Evolutionary conservation across 2,329 filamentous ascomycete genomes (phyloP), one percentile per base, ranked within the genome.

Genomic region (Hypoxylon rubiginosum): DNA sequence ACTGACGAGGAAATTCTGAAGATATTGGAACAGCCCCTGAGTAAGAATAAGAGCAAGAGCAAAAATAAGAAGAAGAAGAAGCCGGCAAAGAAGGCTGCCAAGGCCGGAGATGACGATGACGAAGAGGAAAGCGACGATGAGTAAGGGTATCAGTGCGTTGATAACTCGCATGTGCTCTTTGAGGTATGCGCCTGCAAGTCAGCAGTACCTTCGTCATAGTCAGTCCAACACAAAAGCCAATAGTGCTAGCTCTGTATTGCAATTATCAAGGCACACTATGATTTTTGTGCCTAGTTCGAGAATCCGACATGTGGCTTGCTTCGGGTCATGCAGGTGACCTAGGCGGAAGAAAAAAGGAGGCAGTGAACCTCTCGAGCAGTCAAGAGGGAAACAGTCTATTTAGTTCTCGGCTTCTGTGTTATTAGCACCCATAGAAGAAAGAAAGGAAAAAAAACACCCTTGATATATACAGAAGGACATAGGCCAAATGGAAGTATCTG

Each of bases 1-100:
- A 91, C 90, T 72, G 95, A 98, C 71, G 93, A 97, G 84, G 95
- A 98, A 83, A 87, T 99, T 72, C 89, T 98, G 74, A 93, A 96
- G 86, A 95, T 98, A 71, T 87, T 99, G 55, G 94, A 96, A 83
- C 92, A 92, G 81, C 95, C 95, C 32, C 82, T 97, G 74, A 85
- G 90, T 71, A 93, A 92, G 83, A 92, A 92, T 83, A 94, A 94
- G 79, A 94, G 93, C 78, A 93, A 93, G 85, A 96, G 92, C 85
- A 95, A 94, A 86, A 97, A 94, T 88, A 94, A 92, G 87, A 89
- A 91, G 85, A 92, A 91, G 82, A 91, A 92, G 87, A 91, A 91
- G 88, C 78, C 81, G 21, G 79, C 77, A 21, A 88, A 88, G 82
- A 85, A 87, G 77, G 78, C 82, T 30, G 80, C 79, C 72, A 83